Base-by-base conservation (phyloP, 805 yeast species). In the Yamadazyma laniorum region DNA sequence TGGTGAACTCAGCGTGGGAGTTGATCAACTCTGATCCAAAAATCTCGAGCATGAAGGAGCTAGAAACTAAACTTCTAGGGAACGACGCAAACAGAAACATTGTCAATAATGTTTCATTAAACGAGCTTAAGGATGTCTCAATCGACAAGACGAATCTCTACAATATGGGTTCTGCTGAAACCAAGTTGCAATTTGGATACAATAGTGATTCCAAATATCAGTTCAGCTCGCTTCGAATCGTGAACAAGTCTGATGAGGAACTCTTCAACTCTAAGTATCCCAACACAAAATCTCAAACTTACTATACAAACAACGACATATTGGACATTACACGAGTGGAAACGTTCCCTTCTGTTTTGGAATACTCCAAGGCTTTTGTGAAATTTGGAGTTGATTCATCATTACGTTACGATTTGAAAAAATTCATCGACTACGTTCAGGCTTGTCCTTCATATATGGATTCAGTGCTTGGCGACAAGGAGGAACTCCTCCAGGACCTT, bases 61-160 rank as follows among this genome's bases (percentile, higher is more conserved):
- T 83, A 4, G 71, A 67, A 39, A 68, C 63, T 25, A 56, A 62
- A 34, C 60, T 72, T 0, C 48, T 80, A 18, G 60, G 69, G 0
- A 60, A 66, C 5, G 73, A 71, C 11, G 40, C 65, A 0, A 56
- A 59, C 12, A 59, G 84, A 39, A 76, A 72, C 30, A 58, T 80
- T n/a, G 73, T 77, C 12, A 67, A 72, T 18, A 62, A 59, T 23
- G 50, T 72, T 6, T 45, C 44, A 6, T 48, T 52, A 4, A 45
- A 56, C 5, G 39, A 42, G 9, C 32, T 44, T 13, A 43, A 32
- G 25, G 35, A 33, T n/a, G 9, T 21, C 6, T 25, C 25, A 9
- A 14, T 25, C 14, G 18, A 31, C 17, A 35, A 17, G 11, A 21
- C 34, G 12, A 39, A 38, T 35, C 28, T 35, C 13, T 34, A 40